These are phyloP conservation scores for Zasmidium cellare DNA, from an alignment of 2,329 filamentous ascomycete genomes.

Conservation along the genomic window DNA sequence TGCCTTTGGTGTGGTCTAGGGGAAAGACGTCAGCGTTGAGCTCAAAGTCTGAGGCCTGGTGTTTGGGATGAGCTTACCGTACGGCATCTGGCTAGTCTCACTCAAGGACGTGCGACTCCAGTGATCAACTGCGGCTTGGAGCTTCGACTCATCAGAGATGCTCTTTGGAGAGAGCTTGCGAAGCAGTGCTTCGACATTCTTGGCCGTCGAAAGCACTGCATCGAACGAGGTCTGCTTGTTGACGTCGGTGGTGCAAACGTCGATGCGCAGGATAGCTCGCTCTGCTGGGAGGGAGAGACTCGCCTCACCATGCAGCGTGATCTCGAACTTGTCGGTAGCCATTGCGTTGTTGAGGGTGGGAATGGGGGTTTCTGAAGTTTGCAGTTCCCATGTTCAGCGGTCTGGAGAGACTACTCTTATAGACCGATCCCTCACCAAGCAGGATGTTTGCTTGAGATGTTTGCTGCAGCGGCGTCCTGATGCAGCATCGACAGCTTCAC, in stretches of 20 bases:
- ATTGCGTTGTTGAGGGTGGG: background rate
- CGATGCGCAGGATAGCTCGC: constrained; percentile 5
- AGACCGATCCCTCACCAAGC: too few relatives aligned
- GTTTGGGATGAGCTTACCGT: background rate
- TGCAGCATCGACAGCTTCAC: too few relatives aligned
- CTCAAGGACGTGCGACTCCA: constrained; percentile 14
- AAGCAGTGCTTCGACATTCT: constrained; percentile 8
- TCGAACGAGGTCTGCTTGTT: constrained; percentile 3
- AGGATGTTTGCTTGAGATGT: too few relatives aligned
- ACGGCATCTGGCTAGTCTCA: constrained; percentile 4
- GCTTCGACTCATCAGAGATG: constrained; percentile 4
- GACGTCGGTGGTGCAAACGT: background rate
- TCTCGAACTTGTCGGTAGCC: background rate
- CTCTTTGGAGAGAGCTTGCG: constrained; percentile 5
- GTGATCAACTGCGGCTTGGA: constrained; percentile 5
- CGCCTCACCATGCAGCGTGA: background rate
- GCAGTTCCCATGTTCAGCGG: too few relatives aligned
- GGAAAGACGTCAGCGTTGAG: too few relatives aligned
- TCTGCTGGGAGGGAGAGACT: constrained; percentile 3
- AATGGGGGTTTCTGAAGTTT: too few relatives aligned
- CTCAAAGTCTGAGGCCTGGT: background rate
- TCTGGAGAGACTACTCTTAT: too few relatives aligned
- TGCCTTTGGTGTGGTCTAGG: background rate
- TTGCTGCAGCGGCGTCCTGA: too few relatives aligned
- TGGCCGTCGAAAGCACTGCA: background rate